Evolutionary conservation across 2,329 filamentous ascomycete genomes (phyloP).

Genomic region (Hypocreales sp.): DNA sequence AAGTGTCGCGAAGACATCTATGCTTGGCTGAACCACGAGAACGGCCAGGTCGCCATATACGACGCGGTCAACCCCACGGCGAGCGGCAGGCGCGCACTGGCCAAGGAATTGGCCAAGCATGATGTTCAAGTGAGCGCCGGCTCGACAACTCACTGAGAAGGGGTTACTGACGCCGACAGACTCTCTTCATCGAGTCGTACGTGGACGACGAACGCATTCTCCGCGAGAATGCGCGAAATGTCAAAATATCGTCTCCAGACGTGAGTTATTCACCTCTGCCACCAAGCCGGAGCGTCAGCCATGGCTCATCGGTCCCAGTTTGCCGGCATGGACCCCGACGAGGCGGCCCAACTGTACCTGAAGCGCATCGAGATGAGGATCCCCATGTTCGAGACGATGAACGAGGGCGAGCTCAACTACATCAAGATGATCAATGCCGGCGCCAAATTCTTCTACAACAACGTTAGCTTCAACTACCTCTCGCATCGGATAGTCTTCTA

Average conservation of each 20-base stretch:
- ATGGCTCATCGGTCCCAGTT: slow-evolving; percentile 41
- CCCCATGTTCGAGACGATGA: slow-evolving; percentile 92
- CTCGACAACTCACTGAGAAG: not conserved
- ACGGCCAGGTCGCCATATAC: slow-evolving; percentile 96
- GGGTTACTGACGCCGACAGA: slow-evolving; percentile 46
- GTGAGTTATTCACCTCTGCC: slow-evolving; percentile 30
- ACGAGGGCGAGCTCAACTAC: slow-evolving; percentile 85
- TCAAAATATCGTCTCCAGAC: slow-evolving; percentile 96
- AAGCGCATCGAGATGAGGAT: slow-evolving; percentile 83
- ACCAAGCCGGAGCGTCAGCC: too few relatives aligned
- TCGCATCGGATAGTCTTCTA: slow-evolving; percentile 98
- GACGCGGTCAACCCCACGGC: slow-evolving; percentile 92
- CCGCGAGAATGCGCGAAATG: slow-evolving; percentile 88
- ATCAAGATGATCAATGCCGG: slow-evolving; percentile 99
- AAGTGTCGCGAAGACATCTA: slow-evolving; percentile 97
- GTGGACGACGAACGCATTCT: slow-evolving; percentile 90
- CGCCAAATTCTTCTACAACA: slow-evolving; percentile 86
- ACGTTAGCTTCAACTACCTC: slow-evolving; percentile 90
- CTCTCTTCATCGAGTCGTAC: slow-evolving; percentile 89
- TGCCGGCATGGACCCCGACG: slow-evolving; percentile 77
- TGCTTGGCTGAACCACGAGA: slow-evolving; percentile 89
- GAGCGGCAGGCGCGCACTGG: slow-evolving; percentile 64
- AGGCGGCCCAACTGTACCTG: slow-evolving; percentile 85
- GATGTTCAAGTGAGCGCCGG: slow-evolving; percentile 59
- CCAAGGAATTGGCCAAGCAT: slow-evolving; percentile 95